A percentile compares a stretch with the other conserved stretches of the same genome.
Conservation (phyloP, 2,329 filamentous ascomycete species). For the Fusarium pseudonygamai region DNA sequence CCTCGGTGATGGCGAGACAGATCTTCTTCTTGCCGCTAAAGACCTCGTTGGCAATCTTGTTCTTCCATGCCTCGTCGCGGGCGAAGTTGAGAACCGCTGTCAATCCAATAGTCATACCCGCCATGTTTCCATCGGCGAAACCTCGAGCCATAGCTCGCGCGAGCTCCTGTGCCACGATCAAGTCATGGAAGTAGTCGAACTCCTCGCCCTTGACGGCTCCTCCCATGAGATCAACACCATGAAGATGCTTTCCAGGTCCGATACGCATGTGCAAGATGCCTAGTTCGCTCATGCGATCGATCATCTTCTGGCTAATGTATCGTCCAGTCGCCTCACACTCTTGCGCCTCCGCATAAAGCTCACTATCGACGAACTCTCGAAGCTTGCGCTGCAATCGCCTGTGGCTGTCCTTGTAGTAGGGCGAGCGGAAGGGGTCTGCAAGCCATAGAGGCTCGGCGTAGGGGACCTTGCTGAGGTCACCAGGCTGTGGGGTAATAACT, state of each 20-base stretch:
- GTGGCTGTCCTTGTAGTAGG: conserved; percentile 84
- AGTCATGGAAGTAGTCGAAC: conserved; percentile 88
- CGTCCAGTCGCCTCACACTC: conserved; percentile 79
- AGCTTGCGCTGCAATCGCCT: conserved; percentile 73
- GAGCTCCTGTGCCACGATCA: conserved; percentile 80
- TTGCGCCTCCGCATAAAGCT: conserved; percentile 78
- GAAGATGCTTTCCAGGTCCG: conserved; percentile 83
- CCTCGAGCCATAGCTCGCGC: conserved; percentile 76
- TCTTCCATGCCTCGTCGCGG: conserved; percentile 71
- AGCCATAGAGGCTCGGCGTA: conserved; percentile 90
- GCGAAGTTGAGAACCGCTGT: conserved; percentile 85
- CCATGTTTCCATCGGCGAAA: conserved; percentile 88
- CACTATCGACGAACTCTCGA: conserved; percentile 75
- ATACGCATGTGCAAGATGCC: conserved; percentile 84
- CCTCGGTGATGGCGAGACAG: conserved; percentile 87
- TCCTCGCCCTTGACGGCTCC: conserved; percentile 80
- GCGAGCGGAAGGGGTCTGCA: conserved; percentile 77
- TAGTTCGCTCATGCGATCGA: conserved; percentile 79
- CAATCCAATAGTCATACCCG: conserved; percentile 84
- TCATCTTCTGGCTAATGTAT: conserved; percentile 75
- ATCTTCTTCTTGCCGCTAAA: conserved; percentile 87
- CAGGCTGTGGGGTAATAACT: conserved; percentile 73
- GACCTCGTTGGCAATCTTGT: conserved; percentile 75
- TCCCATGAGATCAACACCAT: conserved; percentile 73
- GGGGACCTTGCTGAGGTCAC: conserved; percentile 79